Percentiles rank a stretch among this genome's conserved stretches.
These are phyloP conservation scores for Monosporascus ibericus DNA, from an alignment of 2,329 filamentous ascomycete genomes.

Conservation along the genomic window DNA sequence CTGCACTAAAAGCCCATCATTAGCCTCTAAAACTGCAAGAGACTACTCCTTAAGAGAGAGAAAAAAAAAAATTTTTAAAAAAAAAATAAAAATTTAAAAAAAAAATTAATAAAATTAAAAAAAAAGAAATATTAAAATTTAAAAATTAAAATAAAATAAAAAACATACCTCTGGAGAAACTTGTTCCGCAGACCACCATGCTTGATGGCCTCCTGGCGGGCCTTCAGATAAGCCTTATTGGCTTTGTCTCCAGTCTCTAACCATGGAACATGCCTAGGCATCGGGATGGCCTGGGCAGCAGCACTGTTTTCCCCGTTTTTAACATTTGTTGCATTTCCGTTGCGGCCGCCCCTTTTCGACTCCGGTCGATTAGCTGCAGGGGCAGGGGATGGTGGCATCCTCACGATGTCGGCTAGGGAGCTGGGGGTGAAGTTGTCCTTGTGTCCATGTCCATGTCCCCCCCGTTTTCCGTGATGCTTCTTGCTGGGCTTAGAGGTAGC, in stretches of 20 bases:
- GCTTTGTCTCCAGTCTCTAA: slow-evolving; percentile 85
- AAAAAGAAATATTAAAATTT: too few relatives aligned
- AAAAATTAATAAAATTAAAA: too few relatives aligned
- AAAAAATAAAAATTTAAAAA: too few relatives aligned
- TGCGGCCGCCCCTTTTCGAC: slow-evolving; percentile 53
- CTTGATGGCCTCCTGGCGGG: slow-evolving; percentile 91
- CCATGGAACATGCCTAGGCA: slow-evolving; percentile 92
- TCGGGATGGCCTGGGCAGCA: slow-evolving; percentile 75
- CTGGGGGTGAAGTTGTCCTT: slow-evolving; percentile 65
- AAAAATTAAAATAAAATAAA: too few relatives aligned
- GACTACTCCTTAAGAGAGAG: too few relatives aligned
- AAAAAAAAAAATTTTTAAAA: too few relatives aligned
- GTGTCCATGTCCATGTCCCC: slow-evolving; percentile 66
- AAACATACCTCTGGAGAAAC: slow-evolving; percentile 89
- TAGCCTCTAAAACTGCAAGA: slow-evolving; percentile 1
- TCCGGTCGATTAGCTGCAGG: slow-evolving; percentile 55
- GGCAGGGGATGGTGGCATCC: slow-evolving; percentile 84
- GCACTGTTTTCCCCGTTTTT: slow-evolving; percentile 71
- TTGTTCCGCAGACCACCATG: slow-evolving; percentile 95
- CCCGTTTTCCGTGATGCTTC: slow-evolving; percentile 89
- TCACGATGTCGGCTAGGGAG: slow-evolving; percentile 88
- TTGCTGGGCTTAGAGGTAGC: slow-evolving; percentile 70
- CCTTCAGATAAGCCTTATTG: slow-evolving; percentile 92
- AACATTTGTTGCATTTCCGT: slow-evolving; percentile 58
- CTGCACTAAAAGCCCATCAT: slow-evolving; percentile 55